These are phyloP conservation scores for Nothopassalora personata DNA, from an alignment of 2,329 filamentous ascomycete genomes.

Conservation along the genomic window DNA sequence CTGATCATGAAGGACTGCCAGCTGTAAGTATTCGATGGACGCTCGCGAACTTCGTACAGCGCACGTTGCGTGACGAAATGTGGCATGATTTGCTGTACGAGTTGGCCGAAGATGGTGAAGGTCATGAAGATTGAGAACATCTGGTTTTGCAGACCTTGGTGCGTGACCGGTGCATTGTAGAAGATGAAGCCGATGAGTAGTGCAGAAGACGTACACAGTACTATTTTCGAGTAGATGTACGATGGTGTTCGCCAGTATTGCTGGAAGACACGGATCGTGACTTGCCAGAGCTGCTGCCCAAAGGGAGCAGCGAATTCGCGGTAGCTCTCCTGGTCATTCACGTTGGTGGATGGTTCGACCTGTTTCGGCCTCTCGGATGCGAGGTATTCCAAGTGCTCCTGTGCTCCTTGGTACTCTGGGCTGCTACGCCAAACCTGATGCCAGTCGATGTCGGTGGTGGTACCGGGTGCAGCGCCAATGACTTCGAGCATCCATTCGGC, in stretches of 20 bases:
- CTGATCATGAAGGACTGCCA: constrained; percentile 83
- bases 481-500: constrained; percentile 72
- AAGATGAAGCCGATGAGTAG: constrained; percentile 80
- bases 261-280: constrained; percentile 71
- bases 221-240: constrained; percentile 80
- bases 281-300: constrained; percentile 59
- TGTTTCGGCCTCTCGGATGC: constrained; percentile 35
- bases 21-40: constrained; percentile 75
- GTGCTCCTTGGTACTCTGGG: constrained; percentile 41
- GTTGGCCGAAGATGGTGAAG: constrained; percentile 71
- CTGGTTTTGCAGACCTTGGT: constrained; percentile 78
- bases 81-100: constrained; percentile 77
- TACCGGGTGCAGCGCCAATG: constrained; percentile 49
- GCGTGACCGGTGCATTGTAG: constrained; percentile 55
- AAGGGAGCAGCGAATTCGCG: constrained; percentile 80
- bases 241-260: constrained; percentile 88
- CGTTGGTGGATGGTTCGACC: constrained; percentile 37
- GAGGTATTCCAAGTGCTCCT: constrained; percentile 44
- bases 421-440: constrained; percentile 45
- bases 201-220: constrained; percentile 60
- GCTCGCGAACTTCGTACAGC: constrained; percentile 78
- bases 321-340: constrained; percentile 52
- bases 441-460: constrained; percentile 49
- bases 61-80: constrained; percentile 77
- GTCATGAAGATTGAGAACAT: constrained; percentile 84